Evolutionary conservation across 257 asterid species (phyloP).

Genomic region (Nicotiana knightiana): DNA sequence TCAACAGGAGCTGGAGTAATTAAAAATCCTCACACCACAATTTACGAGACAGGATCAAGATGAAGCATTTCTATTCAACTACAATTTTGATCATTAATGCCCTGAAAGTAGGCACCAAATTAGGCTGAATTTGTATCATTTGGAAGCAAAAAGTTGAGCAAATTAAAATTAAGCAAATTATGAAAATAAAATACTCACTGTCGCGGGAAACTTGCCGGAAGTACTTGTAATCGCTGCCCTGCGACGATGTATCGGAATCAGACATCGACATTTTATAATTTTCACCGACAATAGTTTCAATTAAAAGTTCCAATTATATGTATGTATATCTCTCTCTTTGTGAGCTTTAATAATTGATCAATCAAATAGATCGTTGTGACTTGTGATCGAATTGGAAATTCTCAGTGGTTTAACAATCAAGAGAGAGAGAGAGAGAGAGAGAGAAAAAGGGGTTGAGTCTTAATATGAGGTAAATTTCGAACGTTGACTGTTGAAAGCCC

Average conservation of each 20-base stretch:
- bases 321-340: not conserved
- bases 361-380: constrained; percentile 15
- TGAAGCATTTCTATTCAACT: not conserved
- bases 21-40: not conserved
- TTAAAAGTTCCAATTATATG: not conserved
- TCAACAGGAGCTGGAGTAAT: not conserved
- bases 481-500: constrained; percentile 30
- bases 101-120: not conserved
- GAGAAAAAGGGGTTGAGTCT: not conserved
- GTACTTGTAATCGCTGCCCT: constrained; percentile 46
- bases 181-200: constrained; percentile 26
- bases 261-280: constrained; percentile 42
- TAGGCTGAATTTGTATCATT: not conserved
- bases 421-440: not conserved
- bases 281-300: not conserved
- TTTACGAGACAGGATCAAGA: not conserved
- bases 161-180: not conserved
- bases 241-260: constrained; percentile 64
- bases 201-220: constrained; percentile 60
- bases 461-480: not conserved
- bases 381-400: not conserved
- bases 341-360: not conserved
- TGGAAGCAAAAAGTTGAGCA: not conserved
- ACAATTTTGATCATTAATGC: not conserved
- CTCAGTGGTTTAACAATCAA: constrained; percentile 12